Conservation (phyloP, 495 filamentous ascomycete species). For the Trichoderma erinaceum region DNA sequence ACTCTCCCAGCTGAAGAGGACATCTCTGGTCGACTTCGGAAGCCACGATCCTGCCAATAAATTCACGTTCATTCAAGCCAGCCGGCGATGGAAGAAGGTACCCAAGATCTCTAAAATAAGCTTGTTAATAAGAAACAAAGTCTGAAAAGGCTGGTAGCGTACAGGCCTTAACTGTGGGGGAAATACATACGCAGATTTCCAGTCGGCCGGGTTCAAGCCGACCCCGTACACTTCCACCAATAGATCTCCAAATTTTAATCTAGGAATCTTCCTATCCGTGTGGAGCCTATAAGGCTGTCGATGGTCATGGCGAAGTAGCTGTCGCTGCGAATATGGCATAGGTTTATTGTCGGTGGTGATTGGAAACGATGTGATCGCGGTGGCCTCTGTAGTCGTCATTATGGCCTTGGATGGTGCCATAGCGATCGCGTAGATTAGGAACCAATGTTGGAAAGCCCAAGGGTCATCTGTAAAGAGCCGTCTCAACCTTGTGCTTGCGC, state of each 20-base stretch:
- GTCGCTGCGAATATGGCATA: background rate
- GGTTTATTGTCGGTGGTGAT: background rate
- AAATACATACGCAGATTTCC: slow-evolving; percentile 59
- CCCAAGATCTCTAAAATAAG: slow-evolving; percentile 32
- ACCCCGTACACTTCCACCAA: slow-evolving; percentile 52
- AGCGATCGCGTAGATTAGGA: background rate
- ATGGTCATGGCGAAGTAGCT: background rate
- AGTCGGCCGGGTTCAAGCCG: slow-evolving; percentile 67
- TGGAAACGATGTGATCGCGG: background rate
- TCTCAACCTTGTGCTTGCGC: background rate
- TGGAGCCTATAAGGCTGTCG: slow-evolving; percentile 8
- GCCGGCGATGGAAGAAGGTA: slow-evolving; percentile 53
- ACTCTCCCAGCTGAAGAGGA: slow-evolving; percentile 12
- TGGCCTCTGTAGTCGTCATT: background rate
- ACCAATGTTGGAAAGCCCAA: background rate
- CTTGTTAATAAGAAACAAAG: background rate
- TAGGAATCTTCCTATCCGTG: background rate
- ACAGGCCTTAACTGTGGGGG: background rate
- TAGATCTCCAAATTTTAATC: slow-evolving; percentile 41
- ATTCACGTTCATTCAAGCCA: slow-evolving; percentile 56
- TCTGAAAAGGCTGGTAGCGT: background rate
- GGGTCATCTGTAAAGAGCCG: background rate
- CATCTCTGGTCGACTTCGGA: slow-evolving; percentile 13
- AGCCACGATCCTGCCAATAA: slow-evolving; percentile 48
- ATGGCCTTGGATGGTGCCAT: background rate